Evolutionary conservation across 2,329 filamentous ascomycete genomes (phyloP).

Genomic region (Teratosphaeria zuluensis): DNA sequence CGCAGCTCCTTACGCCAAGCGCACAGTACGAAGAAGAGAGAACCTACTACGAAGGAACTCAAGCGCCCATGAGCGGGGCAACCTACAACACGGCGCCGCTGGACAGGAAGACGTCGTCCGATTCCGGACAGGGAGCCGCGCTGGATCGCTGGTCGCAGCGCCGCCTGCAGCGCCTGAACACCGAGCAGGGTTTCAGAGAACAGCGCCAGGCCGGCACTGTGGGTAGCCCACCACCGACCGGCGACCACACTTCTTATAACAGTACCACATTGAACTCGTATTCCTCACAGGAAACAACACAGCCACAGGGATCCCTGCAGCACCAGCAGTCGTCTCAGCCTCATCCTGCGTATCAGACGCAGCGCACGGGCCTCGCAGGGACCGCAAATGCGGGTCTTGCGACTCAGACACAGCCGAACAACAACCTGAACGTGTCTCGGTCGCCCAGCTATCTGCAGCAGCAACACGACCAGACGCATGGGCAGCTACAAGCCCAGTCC

Average conservation of each 20-base stretch:
- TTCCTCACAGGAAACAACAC: slow-evolving; percentile 10
- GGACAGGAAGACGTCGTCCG: slow-evolving; percentile 23
- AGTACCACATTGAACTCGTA: slow-evolving; percentile 4
- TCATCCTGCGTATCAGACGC: slow-evolving; percentile 15
- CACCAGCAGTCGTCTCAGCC: slow-evolving; percentile 19
- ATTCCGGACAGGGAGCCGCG: slow-evolving; percentile 20
- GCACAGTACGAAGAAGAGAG: slow-evolving; percentile 8
- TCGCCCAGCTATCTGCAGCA: slow-evolving; percentile 3
- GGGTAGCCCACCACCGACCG: slow-evolving; percentile 13
- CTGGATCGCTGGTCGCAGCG: slow-evolving; percentile 29
- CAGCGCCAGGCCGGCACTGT: slow-evolving; percentile 25
- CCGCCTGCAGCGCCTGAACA: slow-evolving; percentile 29
- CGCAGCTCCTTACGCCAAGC: slow-evolving; percentile 14
- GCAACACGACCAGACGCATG: neutral
- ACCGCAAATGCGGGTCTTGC: slow-evolving; percentile 17
- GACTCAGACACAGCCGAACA: slow-evolving; percentile 15
- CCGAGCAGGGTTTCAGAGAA: slow-evolving; percentile 30
- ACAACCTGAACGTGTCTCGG: slow-evolving; percentile 3
- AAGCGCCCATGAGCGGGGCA: slow-evolving; percentile 21
- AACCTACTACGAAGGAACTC: slow-evolving; percentile 1
- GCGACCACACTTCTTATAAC: slow-evolving; percentile 4
- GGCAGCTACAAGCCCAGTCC: slow-evolving; percentile 5
- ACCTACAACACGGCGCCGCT: slow-evolving; percentile 11
- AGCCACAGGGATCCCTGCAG: slow-evolving; percentile 21
- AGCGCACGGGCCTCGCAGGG: slow-evolving; percentile 12